Percentiles rank a stretch among this genome's conserved stretches.
Conservation (phyloP, 1,284 basidiomycete genomes). For the Apiotrichum veenhuisii region DNA sequence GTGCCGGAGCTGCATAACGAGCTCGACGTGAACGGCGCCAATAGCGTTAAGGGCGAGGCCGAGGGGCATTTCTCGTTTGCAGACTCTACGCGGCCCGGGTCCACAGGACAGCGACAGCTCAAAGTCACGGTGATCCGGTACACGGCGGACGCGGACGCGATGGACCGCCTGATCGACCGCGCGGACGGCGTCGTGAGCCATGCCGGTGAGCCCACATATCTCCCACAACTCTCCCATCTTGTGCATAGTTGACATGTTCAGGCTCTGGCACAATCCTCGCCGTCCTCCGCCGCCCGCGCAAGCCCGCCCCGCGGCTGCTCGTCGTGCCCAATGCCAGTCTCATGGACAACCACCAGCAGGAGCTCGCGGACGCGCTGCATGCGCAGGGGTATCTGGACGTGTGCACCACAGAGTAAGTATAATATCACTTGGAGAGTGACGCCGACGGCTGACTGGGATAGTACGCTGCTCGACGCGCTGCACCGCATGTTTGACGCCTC, state of each 20-base stretch:
- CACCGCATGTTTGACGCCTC: slow-evolving; percentile 3
- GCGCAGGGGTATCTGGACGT: slow-evolving; percentile 62
- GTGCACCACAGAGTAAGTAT: slow-evolving; percentile 50
- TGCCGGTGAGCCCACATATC: slow-evolving; percentile 69
- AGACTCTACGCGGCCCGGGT: neutral
- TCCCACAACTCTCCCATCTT: no score
- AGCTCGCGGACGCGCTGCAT: slow-evolving; percentile 71
- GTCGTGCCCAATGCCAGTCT: slow-evolving; percentile 84
- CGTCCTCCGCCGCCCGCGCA: slow-evolving; percentile 61
- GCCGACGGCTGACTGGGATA: neutral
- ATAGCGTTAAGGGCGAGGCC: slow-evolving; percentile 17
- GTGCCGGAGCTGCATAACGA: neutral
- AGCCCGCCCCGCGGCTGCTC: slow-evolving; percentile 71
- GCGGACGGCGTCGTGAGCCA: slow-evolving; percentile 84
- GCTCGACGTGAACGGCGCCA: no score
- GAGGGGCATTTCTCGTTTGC: neutral
- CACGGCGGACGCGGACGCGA: slow-evolving; percentile 59
- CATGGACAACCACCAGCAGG: slow-evolving; percentile 89
- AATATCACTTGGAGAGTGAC: neutral
- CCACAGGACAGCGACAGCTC: slow-evolving; percentile 28
- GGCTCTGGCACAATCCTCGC: slow-evolving; percentile 94
- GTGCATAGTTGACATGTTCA: no score
- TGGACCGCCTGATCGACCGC: slow-evolving; percentile 58
- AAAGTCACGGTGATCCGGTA: slow-evolving; percentile 60
- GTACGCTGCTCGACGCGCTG: slow-evolving; percentile 2